Evolutionary conservation across 225 moss, liverwort and hornwort species (phyloP).

Genomic region (Sphagnum contortum): DNA sequence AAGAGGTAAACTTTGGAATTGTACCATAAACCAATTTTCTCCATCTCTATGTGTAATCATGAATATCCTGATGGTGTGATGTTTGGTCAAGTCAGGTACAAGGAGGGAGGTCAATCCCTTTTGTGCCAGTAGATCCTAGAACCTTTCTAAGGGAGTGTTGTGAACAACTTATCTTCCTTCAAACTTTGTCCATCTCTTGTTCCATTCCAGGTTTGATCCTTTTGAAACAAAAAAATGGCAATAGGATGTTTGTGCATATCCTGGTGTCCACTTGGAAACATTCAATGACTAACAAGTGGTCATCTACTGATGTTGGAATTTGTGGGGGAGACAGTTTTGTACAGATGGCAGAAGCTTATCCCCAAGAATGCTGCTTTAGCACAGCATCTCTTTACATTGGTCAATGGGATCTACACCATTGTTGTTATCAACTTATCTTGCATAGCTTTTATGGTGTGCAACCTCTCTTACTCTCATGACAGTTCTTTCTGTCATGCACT

Average conservation of each 20-base stretch:
- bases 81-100: neutral
- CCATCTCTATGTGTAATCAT: neutral
- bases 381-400: constrained; percentile 19
- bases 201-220: no score
- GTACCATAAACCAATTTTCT: neutral
- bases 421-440: constrained; percentile 71
- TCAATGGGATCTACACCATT: constrained; percentile 44
- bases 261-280: no score
- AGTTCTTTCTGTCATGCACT: neutral
- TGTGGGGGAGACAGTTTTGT: constrained; percentile 37
- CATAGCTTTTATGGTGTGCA: constrained; percentile 65
- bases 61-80: neutral
- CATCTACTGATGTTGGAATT: constrained; percentile 1
- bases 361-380: constrained; percentile 30
- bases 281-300: no score
- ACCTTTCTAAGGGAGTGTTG: neutral
- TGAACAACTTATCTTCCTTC: no score
- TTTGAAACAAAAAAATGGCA: no score
- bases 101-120: neutral
- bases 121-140: neutral
- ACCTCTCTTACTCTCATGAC: neutral
- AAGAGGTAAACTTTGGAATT: constrained; percentile 33
- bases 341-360: constrained; percentile 74
- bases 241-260: no score
- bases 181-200: no score